phyloP scores from a whole-genome alignment of 2,329 filamentous ascomycete species.

The Cordyceps sp. region DNA sequence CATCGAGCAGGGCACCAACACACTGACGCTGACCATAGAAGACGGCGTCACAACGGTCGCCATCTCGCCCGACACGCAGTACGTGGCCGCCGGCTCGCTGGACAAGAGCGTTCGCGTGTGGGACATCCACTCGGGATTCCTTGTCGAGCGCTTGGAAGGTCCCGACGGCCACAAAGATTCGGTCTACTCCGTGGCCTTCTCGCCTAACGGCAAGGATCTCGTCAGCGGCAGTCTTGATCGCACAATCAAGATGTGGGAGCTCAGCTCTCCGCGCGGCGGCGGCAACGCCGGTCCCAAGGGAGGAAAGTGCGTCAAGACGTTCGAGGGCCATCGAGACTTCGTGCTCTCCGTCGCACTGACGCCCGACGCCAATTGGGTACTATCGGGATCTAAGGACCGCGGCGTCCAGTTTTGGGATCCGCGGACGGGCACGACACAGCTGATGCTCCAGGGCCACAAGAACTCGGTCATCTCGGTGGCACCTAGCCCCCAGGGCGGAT shows the following conservation, averaged over 20 bases:
- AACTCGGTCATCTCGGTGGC: constrained; percentile 97
- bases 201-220: constrained; percentile 79
- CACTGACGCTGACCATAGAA: constrained; percentile 79
- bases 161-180: constrained; percentile 92
- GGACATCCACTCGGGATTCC: constrained; percentile 74
- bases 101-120: constrained; percentile 97
- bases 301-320: constrained; percentile 89
- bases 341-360: constrained; percentile 91
- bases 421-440: constrained; percentile 77
- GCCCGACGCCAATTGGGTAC: constrained; percentile 86
- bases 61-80: constrained; percentile 88
- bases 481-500: constrained; percentile 71
- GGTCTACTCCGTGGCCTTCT: constrained; percentile 93
- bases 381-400: constrained; percentile 92
- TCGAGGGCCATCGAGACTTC: constrained; percentile 96
- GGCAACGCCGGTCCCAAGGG: constrained; percentile 56
- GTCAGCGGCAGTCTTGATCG: constrained; percentile 93
- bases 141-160: constrained; percentile 83
- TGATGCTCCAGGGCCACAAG: constrained; percentile 98
- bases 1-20: constrained; percentile 67
- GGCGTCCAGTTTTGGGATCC: constrained; percentile 99
- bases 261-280: constrained; percentile 54
- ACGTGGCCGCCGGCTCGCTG: constrained; percentile 83
- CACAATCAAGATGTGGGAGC: constrained; percentile 99
- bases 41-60: constrained; percentile 96